A percentile compares a stretch with the other conserved stretches of the same genome.
These are phyloP conservation scores for Lentinula raphanica DNA, from an alignment of 768 basidiomycete genomes.

Conservation along the genomic window DNA sequence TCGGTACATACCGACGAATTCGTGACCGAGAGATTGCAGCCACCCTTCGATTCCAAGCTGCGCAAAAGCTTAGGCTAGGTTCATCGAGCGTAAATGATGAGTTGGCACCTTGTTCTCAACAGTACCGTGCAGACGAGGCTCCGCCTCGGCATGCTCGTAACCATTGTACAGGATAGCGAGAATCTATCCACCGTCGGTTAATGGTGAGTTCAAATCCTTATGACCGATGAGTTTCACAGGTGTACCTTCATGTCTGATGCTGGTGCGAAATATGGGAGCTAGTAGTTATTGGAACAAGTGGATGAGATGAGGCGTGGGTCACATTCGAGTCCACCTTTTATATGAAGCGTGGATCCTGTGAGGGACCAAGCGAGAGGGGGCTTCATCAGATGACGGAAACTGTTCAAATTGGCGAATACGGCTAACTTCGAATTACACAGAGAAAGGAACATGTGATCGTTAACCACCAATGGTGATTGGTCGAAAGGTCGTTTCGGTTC, in stretches of 20 bases:
- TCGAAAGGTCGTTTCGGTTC: neutral
- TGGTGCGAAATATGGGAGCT: neutral
- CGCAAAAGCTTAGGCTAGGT: constrained; percentile 5
- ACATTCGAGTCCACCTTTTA: neutral
- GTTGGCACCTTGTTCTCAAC: constrained; percentile 65
- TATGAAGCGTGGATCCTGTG: neutral
- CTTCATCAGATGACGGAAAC: neutral
- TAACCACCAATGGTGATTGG: neutral
- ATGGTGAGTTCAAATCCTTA: neutral
- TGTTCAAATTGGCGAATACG: neutral
- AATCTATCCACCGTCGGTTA: constrained; percentile 33
- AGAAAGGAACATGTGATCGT: neutral
- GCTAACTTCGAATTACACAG: neutral
- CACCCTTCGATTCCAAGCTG: constrained; percentile 72
- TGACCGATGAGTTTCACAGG: neutral
- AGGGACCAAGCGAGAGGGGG: neutral
- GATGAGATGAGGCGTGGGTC: neutral
- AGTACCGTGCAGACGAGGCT: constrained; percentile 75
- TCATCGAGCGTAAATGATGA: neutral
- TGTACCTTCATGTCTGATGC: neutral
- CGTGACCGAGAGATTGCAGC: constrained; percentile 69
- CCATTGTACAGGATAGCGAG: constrained; percentile 74
- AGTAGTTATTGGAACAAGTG: neutral
- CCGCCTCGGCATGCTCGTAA: constrained; percentile 56
- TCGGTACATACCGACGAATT: constrained; percentile 53